Evolutionary conservation across 208 protist species (phyloP).

Genomic region (Trypanosoma cruzi): DNA sequence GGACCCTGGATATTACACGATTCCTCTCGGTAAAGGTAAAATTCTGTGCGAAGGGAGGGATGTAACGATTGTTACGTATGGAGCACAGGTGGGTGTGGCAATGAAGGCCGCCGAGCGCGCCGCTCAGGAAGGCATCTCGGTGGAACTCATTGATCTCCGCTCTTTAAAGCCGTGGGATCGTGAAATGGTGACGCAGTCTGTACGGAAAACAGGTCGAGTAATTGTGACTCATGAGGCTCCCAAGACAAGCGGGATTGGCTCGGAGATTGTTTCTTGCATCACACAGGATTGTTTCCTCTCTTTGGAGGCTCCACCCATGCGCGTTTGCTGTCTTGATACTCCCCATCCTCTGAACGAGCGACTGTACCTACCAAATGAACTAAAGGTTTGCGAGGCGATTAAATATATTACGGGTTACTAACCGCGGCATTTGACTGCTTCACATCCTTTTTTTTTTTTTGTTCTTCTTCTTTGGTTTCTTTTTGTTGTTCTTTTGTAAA

Average conservation of each 20-base stretch:
- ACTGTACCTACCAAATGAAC: slow-evolving; percentile 95
- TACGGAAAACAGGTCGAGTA: slow-evolving; percentile 93
- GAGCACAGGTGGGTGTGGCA: slow-evolving; percentile 84
- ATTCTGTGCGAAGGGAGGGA: slow-evolving; percentile 90
- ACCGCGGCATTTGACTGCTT: too few relatives aligned
- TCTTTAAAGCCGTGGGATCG: slow-evolving; percentile 96
- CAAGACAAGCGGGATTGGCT: slow-evolving; percentile 94
- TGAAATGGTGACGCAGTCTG: slow-evolving; percentile 91
- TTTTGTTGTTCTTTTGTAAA: too few relatives aligned
- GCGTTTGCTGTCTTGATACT: slow-evolving; percentile 97
- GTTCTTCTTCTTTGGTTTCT: too few relatives aligned
- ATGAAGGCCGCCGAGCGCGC: slow-evolving; percentile 84
- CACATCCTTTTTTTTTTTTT: too few relatives aligned
- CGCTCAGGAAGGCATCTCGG: slow-evolving; percentile 82
- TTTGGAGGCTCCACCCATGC: slow-evolving; percentile 95
- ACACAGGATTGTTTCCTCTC: slow-evolving; percentile 94
- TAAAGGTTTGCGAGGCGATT: slow-evolving; percentile 84
- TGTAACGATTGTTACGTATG: slow-evolving; percentile 97
- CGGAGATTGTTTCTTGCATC: slow-evolving; percentile 94
- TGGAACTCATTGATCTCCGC: slow-evolving; percentile 97
- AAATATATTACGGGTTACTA: slow-evolving; percentile 54
- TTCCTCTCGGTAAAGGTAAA: slow-evolving; percentile 95
- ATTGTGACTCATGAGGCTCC: slow-evolving; percentile 96
- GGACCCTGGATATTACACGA: slow-evolving; percentile 93
- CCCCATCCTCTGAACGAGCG: slow-evolving; percentile 97